A percentile compares a stretch with the other conserved stretches of the same genome.
phyloP scores from a whole-genome alignment of 805 yeast genomes.

The Candida sonorensis region DNA sequence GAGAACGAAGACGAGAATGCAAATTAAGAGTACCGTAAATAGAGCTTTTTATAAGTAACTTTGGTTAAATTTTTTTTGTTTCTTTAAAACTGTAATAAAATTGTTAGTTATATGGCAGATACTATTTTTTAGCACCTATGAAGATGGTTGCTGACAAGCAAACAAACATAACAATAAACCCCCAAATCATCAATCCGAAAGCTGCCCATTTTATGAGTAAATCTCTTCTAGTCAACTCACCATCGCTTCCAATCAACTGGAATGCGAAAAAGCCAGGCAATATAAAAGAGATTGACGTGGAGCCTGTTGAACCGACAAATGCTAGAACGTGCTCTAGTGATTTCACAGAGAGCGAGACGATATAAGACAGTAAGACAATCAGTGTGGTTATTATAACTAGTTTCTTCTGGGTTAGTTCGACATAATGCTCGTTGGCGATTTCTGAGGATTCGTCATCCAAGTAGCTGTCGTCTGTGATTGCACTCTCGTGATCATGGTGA shows the following conservation, averaged over 20 bases:
- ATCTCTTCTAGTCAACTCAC: conserved; percentile 19
- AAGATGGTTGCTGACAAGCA: conserved; percentile 40
- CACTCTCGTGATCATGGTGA: too few relatives aligned
- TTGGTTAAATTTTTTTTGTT: too few relatives aligned
- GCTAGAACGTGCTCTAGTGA: conserved; percentile 81
- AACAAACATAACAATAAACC: conserved; percentile 61
- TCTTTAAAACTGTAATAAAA: too few relatives aligned
- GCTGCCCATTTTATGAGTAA: conserved; percentile 39
- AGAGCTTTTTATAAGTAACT: too few relatives aligned
- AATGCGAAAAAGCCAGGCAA: conserved; percentile 85
- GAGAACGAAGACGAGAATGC: conserved; percentile 8
- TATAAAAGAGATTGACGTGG: conserved; percentile 85
- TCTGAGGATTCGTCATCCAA: conserved; percentile 13
- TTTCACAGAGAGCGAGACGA: conserved; percentile 55
- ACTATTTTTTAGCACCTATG: conserved; percentile 25
- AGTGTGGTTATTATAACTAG: conserved; percentile 34
- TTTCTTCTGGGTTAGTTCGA: conserved; percentile 20
- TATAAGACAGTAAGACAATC: conserved; percentile 49
- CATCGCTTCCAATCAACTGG: conserved; percentile 52
- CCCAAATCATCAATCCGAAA: conserved; percentile 57
- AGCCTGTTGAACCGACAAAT: conserved; percentile 88
- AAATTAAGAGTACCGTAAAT: background rate
- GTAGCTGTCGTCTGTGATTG: conserved; percentile 11
- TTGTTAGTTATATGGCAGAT: background rate
- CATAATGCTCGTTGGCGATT: conserved; percentile 10